Evolutionary conservation across 495 filamentous ascomycete genomes (phyloP).

Genomic region (Xylaria bambusicola): DNA sequence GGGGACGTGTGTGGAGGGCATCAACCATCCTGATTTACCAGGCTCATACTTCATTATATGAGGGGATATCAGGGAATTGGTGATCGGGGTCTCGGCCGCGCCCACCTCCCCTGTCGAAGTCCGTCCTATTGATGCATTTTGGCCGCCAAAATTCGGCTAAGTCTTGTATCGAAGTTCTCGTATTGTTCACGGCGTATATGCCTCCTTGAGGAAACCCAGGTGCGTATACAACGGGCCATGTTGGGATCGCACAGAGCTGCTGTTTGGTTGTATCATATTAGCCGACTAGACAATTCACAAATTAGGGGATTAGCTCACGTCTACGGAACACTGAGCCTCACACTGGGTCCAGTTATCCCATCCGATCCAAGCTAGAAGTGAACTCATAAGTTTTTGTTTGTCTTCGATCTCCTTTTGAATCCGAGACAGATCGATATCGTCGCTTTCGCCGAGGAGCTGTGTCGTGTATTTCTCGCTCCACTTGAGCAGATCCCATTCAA

Average conservation of each 20-base stretch:
- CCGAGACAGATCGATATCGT: not conserved
- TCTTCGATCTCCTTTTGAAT: not conserved
- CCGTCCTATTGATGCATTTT: constrained; percentile 18
- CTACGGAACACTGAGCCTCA: not conserved
- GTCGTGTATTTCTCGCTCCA: not conserved
- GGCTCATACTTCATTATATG: constrained; percentile 4
- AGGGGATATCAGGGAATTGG: constrained; percentile 17
- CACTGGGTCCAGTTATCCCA: not conserved
- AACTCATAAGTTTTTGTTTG: not conserved
- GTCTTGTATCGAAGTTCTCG: constrained; percentile 10
- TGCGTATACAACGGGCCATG: constrained; percentile 1
- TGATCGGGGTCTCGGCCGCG: constrained; percentile 13
- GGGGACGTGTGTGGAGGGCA: not conserved
- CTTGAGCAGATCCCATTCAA: not conserved
- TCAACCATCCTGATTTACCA: not conserved
- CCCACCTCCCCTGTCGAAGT: constrained; percentile 14
- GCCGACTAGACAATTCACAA: not conserved
- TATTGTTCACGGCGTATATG: constrained; percentile 10
- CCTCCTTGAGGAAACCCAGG: constrained; percentile 15
- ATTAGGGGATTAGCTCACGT: not conserved
- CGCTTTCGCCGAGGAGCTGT: not conserved
- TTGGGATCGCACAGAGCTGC: constrained; percentile 1
- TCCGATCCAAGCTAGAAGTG: not conserved
- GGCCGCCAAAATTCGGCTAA: constrained; percentile 15
- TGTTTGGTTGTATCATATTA: not conserved